These are phyloP conservation scores for Phaeosphaeriaceae sp. DNA, from an alignment of 2,329 filamentous ascomycete genomes.

Conservation along the genomic window DNA sequence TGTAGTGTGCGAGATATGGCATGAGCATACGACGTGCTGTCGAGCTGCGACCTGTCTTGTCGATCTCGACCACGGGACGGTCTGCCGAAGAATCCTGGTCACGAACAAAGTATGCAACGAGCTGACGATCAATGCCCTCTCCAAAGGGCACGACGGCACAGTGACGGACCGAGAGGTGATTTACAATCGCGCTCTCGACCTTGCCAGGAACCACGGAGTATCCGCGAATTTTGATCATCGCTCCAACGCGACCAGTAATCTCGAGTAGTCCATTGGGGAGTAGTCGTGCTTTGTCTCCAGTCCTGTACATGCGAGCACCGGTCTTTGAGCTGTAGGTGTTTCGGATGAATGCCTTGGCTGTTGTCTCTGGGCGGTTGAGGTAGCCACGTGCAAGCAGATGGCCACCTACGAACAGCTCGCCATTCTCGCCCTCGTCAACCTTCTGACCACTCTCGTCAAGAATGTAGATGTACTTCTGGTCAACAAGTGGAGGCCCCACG, in stretches of 20 bases:
- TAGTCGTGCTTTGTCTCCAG: conserved; percentile 74
- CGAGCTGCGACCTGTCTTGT: conserved; percentile 75
- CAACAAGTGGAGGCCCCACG: conserved; percentile 73
- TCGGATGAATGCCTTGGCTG: conserved; percentile 73
- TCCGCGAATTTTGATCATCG: conserved; percentile 82
- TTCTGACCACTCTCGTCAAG: conserved; percentile 72
- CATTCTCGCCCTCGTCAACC: conserved; percentile 67
- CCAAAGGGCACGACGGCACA: conserved; percentile 78
- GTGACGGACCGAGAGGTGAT: conserved; percentile 73
- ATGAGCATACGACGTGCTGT: conserved; percentile 71
- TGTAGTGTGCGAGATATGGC: conserved; percentile 77
- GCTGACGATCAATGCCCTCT: conserved; percentile 76
- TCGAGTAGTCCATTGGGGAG: conserved; percentile 74
- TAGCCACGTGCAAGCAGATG: conserved; percentile 77
- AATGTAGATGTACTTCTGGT: conserved; percentile 73
- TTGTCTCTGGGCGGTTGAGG: conserved; percentile 80
- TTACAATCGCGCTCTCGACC: conserved; percentile 75
- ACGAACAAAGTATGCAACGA: conserved; percentile 78
- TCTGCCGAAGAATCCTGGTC: conserved; percentile 67
- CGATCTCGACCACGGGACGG: conserved; percentile 70
- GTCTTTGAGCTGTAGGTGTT: conserved; percentile 69
- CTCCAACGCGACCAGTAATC: conserved; percentile 77
- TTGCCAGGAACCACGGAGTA: conserved; percentile 81
- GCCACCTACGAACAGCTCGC: conserved; percentile 81
- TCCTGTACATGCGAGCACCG: conserved; percentile 76